A percentile compares a stretch with the other conserved stretches of the same genome.
Evolutionary conservation across 1,284 basidiomycete species (phyloP).

Genomic region (Papiliotrema terrestris): DNA sequence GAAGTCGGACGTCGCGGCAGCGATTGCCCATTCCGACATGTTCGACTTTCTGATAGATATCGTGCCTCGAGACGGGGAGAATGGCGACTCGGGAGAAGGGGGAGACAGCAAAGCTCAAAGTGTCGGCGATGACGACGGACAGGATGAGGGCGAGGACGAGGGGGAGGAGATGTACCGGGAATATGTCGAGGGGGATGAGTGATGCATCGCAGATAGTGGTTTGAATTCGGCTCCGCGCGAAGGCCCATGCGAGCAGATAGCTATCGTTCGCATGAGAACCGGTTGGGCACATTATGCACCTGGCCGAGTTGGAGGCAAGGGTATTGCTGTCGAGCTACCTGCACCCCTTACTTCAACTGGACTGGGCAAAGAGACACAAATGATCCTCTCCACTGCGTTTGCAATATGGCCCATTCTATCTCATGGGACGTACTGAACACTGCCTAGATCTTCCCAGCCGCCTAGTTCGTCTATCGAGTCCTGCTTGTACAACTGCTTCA

Average conservation of each 20-base stretch:
- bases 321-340: too few relatives aligned
- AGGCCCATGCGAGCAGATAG: too few relatives aligned
- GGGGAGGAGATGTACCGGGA: conserved; percentile 6
- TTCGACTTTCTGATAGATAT: conserved; percentile 93
- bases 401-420: too few relatives aligned
- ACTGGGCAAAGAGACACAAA: too few relatives aligned
- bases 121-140: conserved; percentile 3
- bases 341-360: too few relatives aligned
- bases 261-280: too few relatives aligned
- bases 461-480: background rate
- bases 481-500: conserved; percentile 10
- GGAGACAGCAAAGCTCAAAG: conserved; percentile 5
- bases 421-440: background rate
- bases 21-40: conserved; percentile 82
- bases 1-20: conserved; percentile 83
- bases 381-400: too few relatives aligned
- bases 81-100: background rate
- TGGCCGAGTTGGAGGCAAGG: too few relatives aligned
- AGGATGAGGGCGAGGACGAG: conserved; percentile 5
- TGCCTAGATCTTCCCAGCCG: conserved; percentile 2
- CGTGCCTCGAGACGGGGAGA: conserved; percentile 59
- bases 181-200: conserved; percentile 4
- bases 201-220: too few relatives aligned
- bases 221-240: too few relatives aligned
- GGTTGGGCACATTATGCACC: too few relatives aligned